Base-by-base conservation (phyloP, 257 asterid genomes). In the Solanum neorickii region DNA sequence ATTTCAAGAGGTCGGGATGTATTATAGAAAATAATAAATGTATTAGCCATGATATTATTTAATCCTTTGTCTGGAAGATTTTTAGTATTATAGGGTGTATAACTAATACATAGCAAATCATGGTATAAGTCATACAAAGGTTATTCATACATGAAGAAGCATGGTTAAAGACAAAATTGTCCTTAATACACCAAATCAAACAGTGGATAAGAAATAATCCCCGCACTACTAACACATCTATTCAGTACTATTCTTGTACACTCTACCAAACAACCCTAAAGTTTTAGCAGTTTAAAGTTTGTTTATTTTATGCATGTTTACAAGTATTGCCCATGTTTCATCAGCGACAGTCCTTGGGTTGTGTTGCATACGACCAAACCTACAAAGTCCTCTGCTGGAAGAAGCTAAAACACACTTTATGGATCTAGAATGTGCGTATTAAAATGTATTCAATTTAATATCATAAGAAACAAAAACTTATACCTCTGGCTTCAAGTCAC, bases 401-500 rank as follows among this genome's bases (percentile, higher is more conserved):
- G 21, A 39, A 23, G 83, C 35, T 75, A 75, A 75, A 74, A 41
- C 65, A 35, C 3, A n/a, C 39, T 25, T 44, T 5, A n/a, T 6
- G 23, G 14, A 75, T 75, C 83, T 12, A 77, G 83, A 44, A 42
- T 15, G 29, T 18, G 44, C 1, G 1, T 27, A 29, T 49, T 29
- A 68, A 47, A 80, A 16, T 29, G 18, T 10, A 16, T 47, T 47
- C 39, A 46, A 20, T 49, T 16, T 80, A 49, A 3, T 12, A 80
- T 76, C 59, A 41, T 41, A 41, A 80, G 68, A 80, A 31, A 14
- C 3, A 46, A 80, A 80, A 47, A 20, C 29, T 27, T 80, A 6
- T 80, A 93, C 95, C 93, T 92, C 92, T 29, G 94, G 94, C 88
- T 93, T 93, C 92, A 93, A 89, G 87, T 92, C 94, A 35, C 92